A percentile compares a stretch with the other conserved stretches of the same genome.
Evolutionary conservation across 352 stramenopile genomes (phyloP).

Genomic region (Phytopythium chamaehyphon): DNA sequence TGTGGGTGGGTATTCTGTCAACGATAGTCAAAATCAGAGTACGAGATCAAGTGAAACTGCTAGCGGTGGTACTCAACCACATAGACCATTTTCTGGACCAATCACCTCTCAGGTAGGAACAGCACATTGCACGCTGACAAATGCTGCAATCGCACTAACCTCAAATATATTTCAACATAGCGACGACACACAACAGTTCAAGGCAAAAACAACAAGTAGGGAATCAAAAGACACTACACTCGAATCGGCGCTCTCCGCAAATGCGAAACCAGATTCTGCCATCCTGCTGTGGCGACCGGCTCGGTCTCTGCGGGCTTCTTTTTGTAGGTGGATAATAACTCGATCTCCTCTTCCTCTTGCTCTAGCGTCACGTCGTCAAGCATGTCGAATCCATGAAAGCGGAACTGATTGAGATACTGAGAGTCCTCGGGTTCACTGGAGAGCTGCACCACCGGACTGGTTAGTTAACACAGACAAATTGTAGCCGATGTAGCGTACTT

Average conservation of each 20-base stretch:
- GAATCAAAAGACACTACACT: too few relatives aligned
- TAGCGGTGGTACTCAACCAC: background rate
- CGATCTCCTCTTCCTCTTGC: background rate
- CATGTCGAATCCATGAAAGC: slow-evolving; percentile 14
- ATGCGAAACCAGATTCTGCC: too few relatives aligned
- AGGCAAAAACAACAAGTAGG: too few relatives aligned
- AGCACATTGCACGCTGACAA: background rate
- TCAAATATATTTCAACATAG: background rate
- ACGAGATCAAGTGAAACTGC: background rate
- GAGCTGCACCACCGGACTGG: slow-evolving; percentile 17
- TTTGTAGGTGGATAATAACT: background rate
- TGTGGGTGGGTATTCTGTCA: background rate
- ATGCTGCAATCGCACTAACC: too few relatives aligned
- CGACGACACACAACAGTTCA: background rate
- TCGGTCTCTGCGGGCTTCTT: background rate
- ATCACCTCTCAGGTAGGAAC: slow-evolving; percentile 1
- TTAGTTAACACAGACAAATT: slow-evolving; percentile 4
- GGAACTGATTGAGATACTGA: slow-evolving; percentile 26
- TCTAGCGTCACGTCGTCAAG: background rate
- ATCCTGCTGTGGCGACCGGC: too few relatives aligned
- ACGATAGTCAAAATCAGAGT: background rate
- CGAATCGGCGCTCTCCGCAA: too few relatives aligned
- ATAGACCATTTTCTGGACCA: background rate
- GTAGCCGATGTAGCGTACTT: background rate
- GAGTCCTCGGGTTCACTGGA: slow-evolving; percentile 32